Percentiles rank a stretch among this genome's conserved stretches.
Conservation (phyloP, 2,329 filamentous ascomycete species). For the Teratosphaeria pseudoeucalypti region DNA sequence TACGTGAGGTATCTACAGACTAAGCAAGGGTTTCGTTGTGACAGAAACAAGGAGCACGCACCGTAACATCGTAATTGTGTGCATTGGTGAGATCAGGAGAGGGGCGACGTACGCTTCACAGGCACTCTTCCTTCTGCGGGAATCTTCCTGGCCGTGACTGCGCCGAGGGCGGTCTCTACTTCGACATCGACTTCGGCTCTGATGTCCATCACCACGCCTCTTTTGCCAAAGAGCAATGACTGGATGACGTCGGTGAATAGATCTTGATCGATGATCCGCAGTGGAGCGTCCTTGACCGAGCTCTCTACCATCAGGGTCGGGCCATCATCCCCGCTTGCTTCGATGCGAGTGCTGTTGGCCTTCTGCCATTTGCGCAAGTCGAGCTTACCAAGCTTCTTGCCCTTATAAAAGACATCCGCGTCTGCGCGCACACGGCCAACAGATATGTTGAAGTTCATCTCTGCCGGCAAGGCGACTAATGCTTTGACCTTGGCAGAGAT, state of each 20-base stretch:
- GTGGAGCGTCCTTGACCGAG: conserved; percentile 63
- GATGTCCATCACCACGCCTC: conserved; percentile 60
- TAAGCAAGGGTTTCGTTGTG: neutral
- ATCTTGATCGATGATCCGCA: conserved; percentile 70
- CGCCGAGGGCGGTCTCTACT: conserved; percentile 70
- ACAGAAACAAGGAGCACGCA: neutral
- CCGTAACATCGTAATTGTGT: neutral
- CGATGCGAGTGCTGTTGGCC: conserved; percentile 66
- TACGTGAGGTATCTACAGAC: conserved; percentile 1
- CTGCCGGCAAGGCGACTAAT: conserved; percentile 65
- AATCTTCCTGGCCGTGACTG: conserved; percentile 70
- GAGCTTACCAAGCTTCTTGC: conserved; percentile 68
- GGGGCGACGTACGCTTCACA: conserved; percentile 68
- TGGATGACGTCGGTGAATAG: conserved; percentile 75
- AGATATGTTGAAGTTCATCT: conserved; percentile 76
- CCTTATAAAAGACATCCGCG: conserved; percentile 71
- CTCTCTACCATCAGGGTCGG: conserved; percentile 62
- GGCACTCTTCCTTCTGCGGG: conserved; percentile 75
- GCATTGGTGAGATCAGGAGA: neutral
- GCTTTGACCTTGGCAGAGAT: conserved; percentile 78
- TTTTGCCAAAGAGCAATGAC: conserved; percentile 59
- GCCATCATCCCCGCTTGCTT: conserved; percentile 40
- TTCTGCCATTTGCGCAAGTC: conserved; percentile 73
- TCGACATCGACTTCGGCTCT: conserved; percentile 73
- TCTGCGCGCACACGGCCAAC: conserved; percentile 67